Conservation (phyloP, 345 rosid species). For the Gossypium sturtianum region DNA sequence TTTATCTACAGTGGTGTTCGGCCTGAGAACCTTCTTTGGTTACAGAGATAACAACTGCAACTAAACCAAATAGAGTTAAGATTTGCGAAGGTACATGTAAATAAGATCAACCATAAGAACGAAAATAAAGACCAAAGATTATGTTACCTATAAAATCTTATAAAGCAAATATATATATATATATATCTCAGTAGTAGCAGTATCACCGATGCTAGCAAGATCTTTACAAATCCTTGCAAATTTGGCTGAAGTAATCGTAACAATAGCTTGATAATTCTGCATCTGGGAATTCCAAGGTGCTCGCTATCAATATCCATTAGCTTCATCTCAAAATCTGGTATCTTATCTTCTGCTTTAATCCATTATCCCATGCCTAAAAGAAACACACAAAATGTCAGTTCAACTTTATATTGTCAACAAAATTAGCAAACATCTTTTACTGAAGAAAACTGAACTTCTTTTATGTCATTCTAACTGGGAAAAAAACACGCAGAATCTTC, state of each 20-base stretch:
- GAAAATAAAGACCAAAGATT: neutral
- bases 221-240: conserved; percentile 86
- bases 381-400: neutral
- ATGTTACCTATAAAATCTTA: neutral
- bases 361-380: too few species aligned
- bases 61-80: neutral
- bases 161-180: neutral
- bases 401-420: too few species aligned
- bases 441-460: neutral
- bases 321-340: too few species aligned
- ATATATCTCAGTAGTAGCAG: conserved; percentile 38
- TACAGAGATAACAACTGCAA: conserved; percentile 78
- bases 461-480: neutral
- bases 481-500: neutral
- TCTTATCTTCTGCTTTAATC: too few species aligned
- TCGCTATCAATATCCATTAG: too few species aligned
- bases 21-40: conserved; percentile 95
- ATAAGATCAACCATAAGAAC: too few species aligned
- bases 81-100: too few species aligned
- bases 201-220: conserved; percentile 87
- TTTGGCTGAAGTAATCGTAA: conserved; percentile 84
- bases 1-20: conserved; percentile 88
- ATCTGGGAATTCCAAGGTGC: conserved; percentile 83
- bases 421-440: too few species aligned
- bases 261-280: conserved; percentile 93